A percentile compares a stretch with the other conserved stretches of the same genome.
These are phyloP conservation scores for Ramularia collo-cygni DNA, from an alignment of 2,329 filamentous ascomycete genomes.

Conservation along the genomic window DNA sequence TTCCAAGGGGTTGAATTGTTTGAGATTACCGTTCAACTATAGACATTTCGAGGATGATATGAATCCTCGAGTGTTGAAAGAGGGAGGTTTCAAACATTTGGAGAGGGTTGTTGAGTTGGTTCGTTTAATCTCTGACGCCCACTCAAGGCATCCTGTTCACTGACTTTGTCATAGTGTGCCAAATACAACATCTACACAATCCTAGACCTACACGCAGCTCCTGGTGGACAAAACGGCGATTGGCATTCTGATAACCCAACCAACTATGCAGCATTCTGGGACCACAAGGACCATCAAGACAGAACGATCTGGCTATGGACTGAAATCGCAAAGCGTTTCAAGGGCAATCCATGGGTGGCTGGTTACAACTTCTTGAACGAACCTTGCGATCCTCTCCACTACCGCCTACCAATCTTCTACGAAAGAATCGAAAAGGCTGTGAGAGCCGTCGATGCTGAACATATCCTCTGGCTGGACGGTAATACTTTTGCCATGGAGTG, in stretches of 20 bases:
- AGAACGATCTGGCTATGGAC: constrained; percentile 45
- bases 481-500: constrained; percentile 36
- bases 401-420: constrained; percentile 42
- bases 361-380: constrained; percentile 50
- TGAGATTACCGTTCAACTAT: constrained; percentile 57
- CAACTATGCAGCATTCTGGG: constrained; percentile 44
- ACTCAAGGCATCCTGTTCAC: no score
- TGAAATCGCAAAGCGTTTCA: constrained; percentile 41
- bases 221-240: constrained; percentile 45
- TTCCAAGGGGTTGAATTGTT: constrained; percentile 50
- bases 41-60: constrained; percentile 48
- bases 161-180: constrained; percentile 37
- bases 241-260: constrained; percentile 46
- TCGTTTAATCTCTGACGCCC: no score
- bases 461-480: constrained; percentile 39
- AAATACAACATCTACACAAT: constrained; percentile 45
- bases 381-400: constrained; percentile 43
- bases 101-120: constrained; percentile 44
- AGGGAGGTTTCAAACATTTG: constrained; percentile 43
- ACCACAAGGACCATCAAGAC: constrained; percentile 46
- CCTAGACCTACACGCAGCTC: constrained; percentile 44
- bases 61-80: constrained; percentile 44
- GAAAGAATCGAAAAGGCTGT: constrained; percentile 42
- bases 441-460: constrained; percentile 41
- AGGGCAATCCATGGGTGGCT: constrained; percentile 40